Evolutionary conservation across 2,329 filamentous ascomycete species (phyloP), one percentile per base, ranked within the genome.

Genomic region (Arthrobotrys megalospora): DNA sequence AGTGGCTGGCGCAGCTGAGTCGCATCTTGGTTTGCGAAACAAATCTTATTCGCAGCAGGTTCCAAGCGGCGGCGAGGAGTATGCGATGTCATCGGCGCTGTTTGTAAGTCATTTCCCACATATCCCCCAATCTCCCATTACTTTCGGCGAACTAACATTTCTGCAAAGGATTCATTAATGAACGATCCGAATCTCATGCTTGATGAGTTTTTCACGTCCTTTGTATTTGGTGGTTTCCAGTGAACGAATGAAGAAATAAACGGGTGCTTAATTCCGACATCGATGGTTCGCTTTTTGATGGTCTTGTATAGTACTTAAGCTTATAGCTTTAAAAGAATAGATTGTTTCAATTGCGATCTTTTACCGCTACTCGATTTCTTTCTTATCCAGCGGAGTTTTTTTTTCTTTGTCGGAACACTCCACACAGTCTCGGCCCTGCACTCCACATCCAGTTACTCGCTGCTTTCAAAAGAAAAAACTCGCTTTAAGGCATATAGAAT

Each of bases 181-280:
- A 78, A 78, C 28, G 67, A 78, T 43, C 75, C 75, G 6, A 78
- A 78, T 45, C 62, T 78, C 12, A 78, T 78, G 75, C 62, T 78
- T n/a, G 75, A 78, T n/a, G 75, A 78, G 28, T 78, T 78, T 45
- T 78, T 78, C 34, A 78, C 75, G 8, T 78, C 75, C 1, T 78
- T 78, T 16, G 75, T 78, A 1, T 78, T 78, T 68, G 75, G 75
- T 19, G 75, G 75, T 12, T 78, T 78, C 43, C 67, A 72, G 28
- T 78, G 19, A 38, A 24, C 19, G 21, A 36, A 24, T 16, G 8
- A 12, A 52, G 41, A 32, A 12, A 45, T 55, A 24, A 55, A 28
- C 14, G 16, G 6, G 45, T 19, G 19, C 11, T 48, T 2, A 16
- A 52, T 52, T 1, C 21, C 11, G 5, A 28, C 5, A 28, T 28